Base-by-base conservation (phyloP, 495 filamentous ascomycete genomes). In the Daldinia childiae region DNA sequence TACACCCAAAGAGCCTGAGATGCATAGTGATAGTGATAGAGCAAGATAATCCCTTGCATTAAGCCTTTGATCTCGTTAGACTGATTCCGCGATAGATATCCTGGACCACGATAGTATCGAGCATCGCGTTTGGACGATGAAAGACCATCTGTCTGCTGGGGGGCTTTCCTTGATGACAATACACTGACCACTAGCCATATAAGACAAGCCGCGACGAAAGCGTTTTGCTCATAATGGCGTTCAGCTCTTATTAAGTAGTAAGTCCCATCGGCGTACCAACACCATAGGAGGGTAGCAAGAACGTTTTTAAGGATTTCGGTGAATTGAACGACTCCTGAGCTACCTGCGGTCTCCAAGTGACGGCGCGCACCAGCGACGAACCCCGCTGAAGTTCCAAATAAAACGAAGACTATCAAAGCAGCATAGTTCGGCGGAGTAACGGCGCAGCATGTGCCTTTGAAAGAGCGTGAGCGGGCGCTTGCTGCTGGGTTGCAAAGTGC, bases 1-100 rank as follows among this genome's bases (percentile, higher is more conserved):
- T 90, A 90, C 43, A 89, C 82, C 75, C 80, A 80, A 1, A 88
- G 72, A 3, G 78, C 65, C 52, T 79, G 81, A 8, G 86, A 87
- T 26, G 82, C 86, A 29, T 83, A 80, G 45, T 85, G 85, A 66
- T 86, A 90, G 65, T 88, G 83, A 71, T 88, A 89, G 30, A 87
- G 79, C 26, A 90, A 78, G 19, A 90, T 82, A 24, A 86, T 66
- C 55, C 84, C 77, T 64, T 90, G 88, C 87, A 90, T 87, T 82
- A 87, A 85, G 15, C 89, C 89, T 79, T 90, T 90, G 83, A 86
- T 88, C 73, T 91, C 89, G 68, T 90, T 82, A 4, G 85, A 87
- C 67, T 89, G 88, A 17, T 84, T 76, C 66, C 86, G 78, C 6
- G 82, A 81, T 15, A 90, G 78, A 62, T 85, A 87, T 17, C 69